Evolutionary conservation across 2,329 filamentous ascomycete species (phyloP).

Genomic region (Aspergillus intermedius): DNA sequence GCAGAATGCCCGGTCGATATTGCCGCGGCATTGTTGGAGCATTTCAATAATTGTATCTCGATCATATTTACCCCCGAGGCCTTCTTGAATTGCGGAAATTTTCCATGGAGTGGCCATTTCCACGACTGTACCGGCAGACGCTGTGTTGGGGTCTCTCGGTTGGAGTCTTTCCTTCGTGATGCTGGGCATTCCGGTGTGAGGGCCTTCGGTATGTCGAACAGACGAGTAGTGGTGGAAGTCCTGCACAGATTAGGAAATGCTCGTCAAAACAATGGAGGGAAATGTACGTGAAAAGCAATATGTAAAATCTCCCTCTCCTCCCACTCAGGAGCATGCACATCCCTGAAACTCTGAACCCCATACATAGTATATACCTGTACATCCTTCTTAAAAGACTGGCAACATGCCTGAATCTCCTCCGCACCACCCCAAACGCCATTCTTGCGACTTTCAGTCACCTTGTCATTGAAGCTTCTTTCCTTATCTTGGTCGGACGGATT

Average conservation of each 20-base stretch:
- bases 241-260: constrained; percentile 31
- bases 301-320: constrained; percentile 41
- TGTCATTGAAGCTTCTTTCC: constrained; percentile 52
- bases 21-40: constrained; percentile 48
- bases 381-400: constrained; percentile 54
- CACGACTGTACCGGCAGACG: constrained; percentile 12
- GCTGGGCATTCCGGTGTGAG: constrained; percentile 50
- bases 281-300: constrained; percentile 58
- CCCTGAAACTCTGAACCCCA: constrained; percentile 40
- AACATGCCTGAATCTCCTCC: constrained; percentile 62
- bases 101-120: constrained; percentile 48
- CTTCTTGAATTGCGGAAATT: constrained; percentile 48
- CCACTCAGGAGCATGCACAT: constrained; percentile 34
- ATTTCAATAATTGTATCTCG: constrained; percentile 47
- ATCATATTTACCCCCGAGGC: constrained; percentile 46
- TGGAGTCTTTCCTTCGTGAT: constrained; percentile 31
- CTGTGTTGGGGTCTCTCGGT: not conserved
- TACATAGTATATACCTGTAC: constrained; percentile 53
- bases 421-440: constrained; percentile 60
- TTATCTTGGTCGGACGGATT: constrained; percentile 47
- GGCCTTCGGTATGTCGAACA: constrained; percentile 54
- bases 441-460: constrained; percentile 55
- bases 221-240: constrained; percentile 62
- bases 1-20: constrained; percentile 48
- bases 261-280: not conserved